Evolutionary conservation across 2,329 filamentous ascomycete genomes (phyloP), one percentile per base, ranked within the genome.

Genomic region (Incumbomyces delicatus): DNA sequence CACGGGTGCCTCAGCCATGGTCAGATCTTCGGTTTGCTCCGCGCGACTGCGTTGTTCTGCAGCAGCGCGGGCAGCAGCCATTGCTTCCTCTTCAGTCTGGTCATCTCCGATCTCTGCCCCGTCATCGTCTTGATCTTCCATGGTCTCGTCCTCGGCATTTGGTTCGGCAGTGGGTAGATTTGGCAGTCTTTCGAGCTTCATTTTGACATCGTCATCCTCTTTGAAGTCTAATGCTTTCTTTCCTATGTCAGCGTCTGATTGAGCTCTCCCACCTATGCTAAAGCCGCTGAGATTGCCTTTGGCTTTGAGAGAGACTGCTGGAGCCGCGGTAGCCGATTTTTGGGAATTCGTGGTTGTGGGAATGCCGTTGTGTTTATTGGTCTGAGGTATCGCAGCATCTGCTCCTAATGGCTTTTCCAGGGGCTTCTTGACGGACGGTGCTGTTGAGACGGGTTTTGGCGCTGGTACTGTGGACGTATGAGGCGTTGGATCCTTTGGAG

Each of bases 151-250:
- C 63, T 80, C 75, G 60, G 77, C 75, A 58, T 70, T 80, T 79
- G 55, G 76, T 53, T 82, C 77, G 51, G 73, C 66, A 55, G 76
- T 76, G 60, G 82, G 77, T 49, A 86, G 78, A 54, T 83, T 83
- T 48, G 90, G 89, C 50, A 98, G 80, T 67, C 89, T 92, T 61
- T 87, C 87, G 54, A 98, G 77, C 69, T 94, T 95, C 63, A 88
- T 85, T 60, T 85, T 81, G 2, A 83, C 84, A 29, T 80, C 82
- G 58, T 94, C 87, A 58, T 95, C 90, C 60, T 95, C 90, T 50
- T 85, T 89, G 57, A 95, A 81, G 57, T 88, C 81, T 17, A 94
- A 72, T 50, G 85, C 87, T 56, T 82, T 83, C 60, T 87, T 87
- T 16, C 78, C 72, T 59, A 85, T 87, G 43, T 86, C 83, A 17